These are phyloP conservation scores for Vachellia collinsii DNA, from an alignment of 306 rosid species.

Conservation along the genomic window DNA sequence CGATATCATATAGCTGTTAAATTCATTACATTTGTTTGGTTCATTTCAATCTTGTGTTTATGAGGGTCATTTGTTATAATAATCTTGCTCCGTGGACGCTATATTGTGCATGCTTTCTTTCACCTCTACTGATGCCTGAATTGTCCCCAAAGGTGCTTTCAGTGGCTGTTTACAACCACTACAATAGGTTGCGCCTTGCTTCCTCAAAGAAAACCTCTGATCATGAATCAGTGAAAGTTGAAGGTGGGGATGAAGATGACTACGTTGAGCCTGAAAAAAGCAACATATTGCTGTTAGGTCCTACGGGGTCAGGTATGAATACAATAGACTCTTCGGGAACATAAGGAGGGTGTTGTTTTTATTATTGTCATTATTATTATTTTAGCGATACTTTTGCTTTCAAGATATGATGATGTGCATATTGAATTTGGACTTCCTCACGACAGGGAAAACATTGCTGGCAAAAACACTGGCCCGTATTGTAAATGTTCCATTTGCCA, in stretches of 20 bases:
- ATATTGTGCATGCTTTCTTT: not conserved
- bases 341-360: not conserved
- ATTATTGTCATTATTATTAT: no score
- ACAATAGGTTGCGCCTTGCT: constrained; percentile 56
- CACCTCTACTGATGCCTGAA: constrained; percentile 12
- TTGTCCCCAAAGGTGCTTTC: constrained; percentile 61
- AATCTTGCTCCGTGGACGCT: not conserved
- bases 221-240: constrained; percentile 18
- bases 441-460: constrained; percentile 74
- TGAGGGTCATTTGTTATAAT: not conserved
- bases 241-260: constrained; percentile 46
- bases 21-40: not conserved
- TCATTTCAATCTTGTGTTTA: not conserved
- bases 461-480: constrained; percentile 81
- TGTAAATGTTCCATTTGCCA: constrained; percentile 74
- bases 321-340: constrained; percentile 1
- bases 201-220: constrained; percentile 41
- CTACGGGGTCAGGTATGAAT: constrained; percentile 69
- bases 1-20: no score
- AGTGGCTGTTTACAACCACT: constrained; percentile 81
- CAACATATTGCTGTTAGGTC: constrained; percentile 70
- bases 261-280: constrained; percentile 66
- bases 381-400: not conserved
- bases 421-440: constrained; percentile 28
- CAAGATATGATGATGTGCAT: constrained; percentile 10